These are phyloP conservation scores for Penicillium paradoxum DNA, from an alignment of 495 filamentous ascomycete genomes.

Conservation along the genomic window DNA sequence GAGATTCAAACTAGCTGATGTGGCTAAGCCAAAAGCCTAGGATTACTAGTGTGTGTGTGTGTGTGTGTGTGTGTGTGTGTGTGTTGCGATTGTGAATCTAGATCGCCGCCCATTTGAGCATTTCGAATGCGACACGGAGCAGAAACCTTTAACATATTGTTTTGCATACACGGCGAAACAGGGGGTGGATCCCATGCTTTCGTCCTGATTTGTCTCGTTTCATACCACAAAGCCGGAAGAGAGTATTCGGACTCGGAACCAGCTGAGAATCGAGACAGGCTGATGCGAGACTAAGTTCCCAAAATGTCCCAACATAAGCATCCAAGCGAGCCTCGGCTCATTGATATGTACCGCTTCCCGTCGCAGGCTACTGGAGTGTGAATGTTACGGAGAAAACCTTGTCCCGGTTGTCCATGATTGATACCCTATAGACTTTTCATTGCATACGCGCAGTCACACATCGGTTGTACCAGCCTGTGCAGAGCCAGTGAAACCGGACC, in stretches of 20 bases:
- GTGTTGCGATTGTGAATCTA: not conserved
- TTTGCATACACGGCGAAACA: not conserved
- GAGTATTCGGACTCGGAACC: conserved; percentile 9
- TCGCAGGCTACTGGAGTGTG: not conserved
- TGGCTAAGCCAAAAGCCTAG: not conserved
- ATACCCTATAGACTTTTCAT: conserved; percentile 6
- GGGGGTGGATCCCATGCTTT: not conserved
- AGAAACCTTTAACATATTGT: not conserved
- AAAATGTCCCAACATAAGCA: not conserved
- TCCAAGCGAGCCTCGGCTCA: conserved; percentile 1
- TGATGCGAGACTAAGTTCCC: conserved; percentile 3
- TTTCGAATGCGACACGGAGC: not conserved
- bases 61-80: not conserved
- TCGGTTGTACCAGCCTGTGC: conserved; percentile 1
- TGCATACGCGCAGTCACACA: conserved; percentile 3
- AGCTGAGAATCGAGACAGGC: not conserved
- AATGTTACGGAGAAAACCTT: conserved; percentile 1
- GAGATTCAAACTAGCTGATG: not conserved
- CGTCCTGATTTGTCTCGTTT: conserved; percentile 11
- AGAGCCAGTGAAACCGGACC: conserved; percentile 2
- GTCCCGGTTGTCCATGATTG: conserved; percentile 4
- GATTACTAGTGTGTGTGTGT: not conserved
- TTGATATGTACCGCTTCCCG: conserved; percentile 13
- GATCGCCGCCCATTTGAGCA: not conserved
- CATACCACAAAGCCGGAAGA: not conserved